These are phyloP conservation scores for Stereocaulon alpinum DNA, from an alignment of 495 filamentous ascomycete species.

Conservation along the genomic window DNA sequence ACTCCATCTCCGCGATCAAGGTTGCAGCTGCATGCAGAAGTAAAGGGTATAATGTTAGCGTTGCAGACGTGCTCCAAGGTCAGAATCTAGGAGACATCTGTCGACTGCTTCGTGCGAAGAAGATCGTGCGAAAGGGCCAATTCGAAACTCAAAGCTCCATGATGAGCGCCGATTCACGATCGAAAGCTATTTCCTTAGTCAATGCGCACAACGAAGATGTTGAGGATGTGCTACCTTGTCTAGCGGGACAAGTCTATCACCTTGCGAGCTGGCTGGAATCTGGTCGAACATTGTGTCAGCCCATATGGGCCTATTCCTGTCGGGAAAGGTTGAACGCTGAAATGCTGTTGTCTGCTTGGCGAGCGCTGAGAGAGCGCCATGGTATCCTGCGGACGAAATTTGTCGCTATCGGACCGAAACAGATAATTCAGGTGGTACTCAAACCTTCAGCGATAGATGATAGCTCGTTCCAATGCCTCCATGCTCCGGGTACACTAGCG, in stretches of 20 bases:
- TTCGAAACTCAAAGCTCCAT: constrained; percentile 15
- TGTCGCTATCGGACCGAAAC: constrained; percentile 32
- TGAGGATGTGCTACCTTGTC: constrained; percentile 51
- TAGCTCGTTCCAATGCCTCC: constrained; percentile 17
- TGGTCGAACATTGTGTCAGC: constrained; percentile 47
- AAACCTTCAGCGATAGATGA: constrained; percentile 21
- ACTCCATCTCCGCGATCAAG: constrained; percentile 82
- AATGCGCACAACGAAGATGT: constrained; percentile 31
- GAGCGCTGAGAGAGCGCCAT: constrained; percentile 38
- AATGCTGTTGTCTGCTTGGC: constrained; percentile 44
- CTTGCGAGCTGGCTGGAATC: constrained; percentile 59
- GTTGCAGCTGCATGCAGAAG: constrained; percentile 54
- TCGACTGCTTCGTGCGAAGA: constrained; percentile 18
- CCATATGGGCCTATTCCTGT: constrained; percentile 47
- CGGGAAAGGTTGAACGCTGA: constrained; percentile 27
- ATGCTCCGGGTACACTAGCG: not conserved
- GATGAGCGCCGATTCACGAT: constrained; percentile 24
- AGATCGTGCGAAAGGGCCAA: constrained; percentile 7
- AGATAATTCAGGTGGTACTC: constrained; percentile 31
- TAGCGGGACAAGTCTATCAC: constrained; percentile 63
- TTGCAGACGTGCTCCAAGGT: constrained; percentile 56
- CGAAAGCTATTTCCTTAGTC: constrained; percentile 28
- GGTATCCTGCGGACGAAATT: constrained; percentile 56
- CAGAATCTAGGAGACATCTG: constrained; percentile 53
- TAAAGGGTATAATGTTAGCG: constrained; percentile 44